Evolutionary conservation across 768 basidiomycete genomes (phyloP).

Genomic region (Pleurotus cornucopiae): DNA sequence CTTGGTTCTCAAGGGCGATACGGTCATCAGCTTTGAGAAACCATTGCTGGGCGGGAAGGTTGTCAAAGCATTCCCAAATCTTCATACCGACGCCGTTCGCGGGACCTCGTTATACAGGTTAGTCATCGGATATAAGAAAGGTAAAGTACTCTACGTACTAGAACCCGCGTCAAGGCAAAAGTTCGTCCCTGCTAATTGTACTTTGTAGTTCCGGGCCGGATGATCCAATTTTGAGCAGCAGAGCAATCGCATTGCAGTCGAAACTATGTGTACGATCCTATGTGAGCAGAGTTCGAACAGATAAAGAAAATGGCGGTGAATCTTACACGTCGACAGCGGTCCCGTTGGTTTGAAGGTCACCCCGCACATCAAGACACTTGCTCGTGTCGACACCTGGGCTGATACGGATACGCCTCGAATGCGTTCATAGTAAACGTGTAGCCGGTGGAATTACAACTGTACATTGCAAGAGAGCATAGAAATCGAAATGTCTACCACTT

Average conservation of each 20-base stretch:
- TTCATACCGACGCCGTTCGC: slow-evolving; percentile 3
- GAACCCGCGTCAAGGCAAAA: slow-evolving; percentile 1
- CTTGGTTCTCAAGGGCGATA: slow-evolving; percentile 10
- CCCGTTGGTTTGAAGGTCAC: slow-evolving; percentile 1
- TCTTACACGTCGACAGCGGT: too few relatives aligned
- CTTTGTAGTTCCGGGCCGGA: background rate
- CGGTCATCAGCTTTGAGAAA: background rate
- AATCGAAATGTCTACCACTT: too few relatives aligned
- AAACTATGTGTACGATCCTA: background rate
- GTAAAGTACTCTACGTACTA: background rate
- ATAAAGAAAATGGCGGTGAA: too few relatives aligned
- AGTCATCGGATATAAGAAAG: background rate
- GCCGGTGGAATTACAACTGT: too few relatives aligned
- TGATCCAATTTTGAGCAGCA: background rate
- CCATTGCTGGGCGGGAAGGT: slow-evolving; percentile 6
- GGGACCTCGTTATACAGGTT: background rate
- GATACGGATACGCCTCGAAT: background rate
- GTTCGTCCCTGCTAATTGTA: background rate
- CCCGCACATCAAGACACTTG: too few relatives aligned
- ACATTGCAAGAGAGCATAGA: too few relatives aligned
- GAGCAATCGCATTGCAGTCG: background rate
- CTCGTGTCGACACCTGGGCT: background rate
- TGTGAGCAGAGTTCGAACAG: too few relatives aligned
- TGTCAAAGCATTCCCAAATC: background rate
- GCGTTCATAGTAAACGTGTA: too few relatives aligned